A percentile compares a stretch with the other conserved stretches of the same genome.
Conservation (phyloP, 176 grass and related monocot species). For the Bonia amplexicaulis region DNA sequence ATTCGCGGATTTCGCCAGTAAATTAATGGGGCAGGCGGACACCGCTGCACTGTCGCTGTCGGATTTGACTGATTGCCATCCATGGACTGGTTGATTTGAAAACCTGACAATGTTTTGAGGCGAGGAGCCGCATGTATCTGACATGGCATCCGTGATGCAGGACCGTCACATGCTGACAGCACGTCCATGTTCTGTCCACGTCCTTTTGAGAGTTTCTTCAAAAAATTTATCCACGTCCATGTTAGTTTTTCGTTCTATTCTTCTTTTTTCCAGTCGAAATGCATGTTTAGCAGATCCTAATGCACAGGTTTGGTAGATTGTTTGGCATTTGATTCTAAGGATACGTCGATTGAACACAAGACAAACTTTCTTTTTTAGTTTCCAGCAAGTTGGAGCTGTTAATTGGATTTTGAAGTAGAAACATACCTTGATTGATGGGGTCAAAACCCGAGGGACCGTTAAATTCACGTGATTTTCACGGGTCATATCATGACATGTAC, state of each 20-base stretch:
- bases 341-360: background rate
- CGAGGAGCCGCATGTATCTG: background rate
- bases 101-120: background rate
- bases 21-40: background rate
- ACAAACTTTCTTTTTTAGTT: background rate
- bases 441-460: background rate
- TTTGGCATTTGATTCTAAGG: background rate
- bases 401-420: background rate
- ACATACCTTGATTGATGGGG: background rate
- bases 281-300: too few species aligned
- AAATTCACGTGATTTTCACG: background rate
- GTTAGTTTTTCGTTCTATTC: too few species aligned
- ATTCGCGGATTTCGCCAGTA: background rate
- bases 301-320: background rate
- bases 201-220: too few species aligned
- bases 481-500: background rate
- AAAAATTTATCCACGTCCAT: too few species aligned
- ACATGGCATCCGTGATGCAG: background rate
- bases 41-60: conserved; percentile 20
- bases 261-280: too few species aligned
- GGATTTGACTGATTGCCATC: conserved; percentile 25
- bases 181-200: background rate
- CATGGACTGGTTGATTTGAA: conserved; percentile 36
- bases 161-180: background rate
- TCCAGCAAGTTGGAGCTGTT: background rate